Conservation (phyloP, 257 asterid species). For the Ocimum tenuiflorum region DNA sequence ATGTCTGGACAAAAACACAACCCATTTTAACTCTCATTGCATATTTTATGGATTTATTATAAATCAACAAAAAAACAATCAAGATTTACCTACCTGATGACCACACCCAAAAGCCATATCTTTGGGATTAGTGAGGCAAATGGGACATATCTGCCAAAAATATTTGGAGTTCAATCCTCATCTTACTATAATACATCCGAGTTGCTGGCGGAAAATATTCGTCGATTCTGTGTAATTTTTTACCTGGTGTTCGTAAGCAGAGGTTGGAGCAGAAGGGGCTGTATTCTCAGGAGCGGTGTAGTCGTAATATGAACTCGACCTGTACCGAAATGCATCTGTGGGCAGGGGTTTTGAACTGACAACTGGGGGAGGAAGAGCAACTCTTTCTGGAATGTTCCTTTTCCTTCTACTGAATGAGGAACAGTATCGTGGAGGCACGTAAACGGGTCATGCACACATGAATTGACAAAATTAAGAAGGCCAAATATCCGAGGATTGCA, state of each 20-base stretch:
- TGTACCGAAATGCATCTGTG: constrained; percentile 33
- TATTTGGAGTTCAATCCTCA: neutral
- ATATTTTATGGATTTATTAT: neutral
- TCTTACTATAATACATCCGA: too few relatives aligned
- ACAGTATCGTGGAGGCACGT: neutral
- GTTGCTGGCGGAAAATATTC: too few relatives aligned
- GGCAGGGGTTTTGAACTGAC: constrained; percentile 31
- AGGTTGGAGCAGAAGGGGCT: constrained; percentile 51
- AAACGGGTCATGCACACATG: neutral
- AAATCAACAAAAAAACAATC: neutral
- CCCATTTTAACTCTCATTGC: neutral
- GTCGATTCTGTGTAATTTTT: too few relatives aligned
- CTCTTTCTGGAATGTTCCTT: constrained; percentile 46
- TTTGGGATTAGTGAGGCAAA: constrained; percentile 67
- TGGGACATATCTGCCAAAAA: constrained; percentile 62
- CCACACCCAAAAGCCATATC: constrained; percentile 98
- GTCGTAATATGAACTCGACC: constrained; percentile 34
- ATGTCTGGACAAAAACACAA: constrained; percentile 43
- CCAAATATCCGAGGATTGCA: too few relatives aligned
- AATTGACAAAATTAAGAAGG: too few relatives aligned
- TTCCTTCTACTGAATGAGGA: constrained; percentile 34
- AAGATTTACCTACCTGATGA: constrained; percentile 66
- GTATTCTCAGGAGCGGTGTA: constrained; percentile 22
- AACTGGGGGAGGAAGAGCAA: constrained; percentile 77
- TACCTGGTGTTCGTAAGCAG: constrained; percentile 61